phyloP scores from a whole-genome alignment of 192 early-diverging fungal species.

The Coemansia sp. region DNA sequence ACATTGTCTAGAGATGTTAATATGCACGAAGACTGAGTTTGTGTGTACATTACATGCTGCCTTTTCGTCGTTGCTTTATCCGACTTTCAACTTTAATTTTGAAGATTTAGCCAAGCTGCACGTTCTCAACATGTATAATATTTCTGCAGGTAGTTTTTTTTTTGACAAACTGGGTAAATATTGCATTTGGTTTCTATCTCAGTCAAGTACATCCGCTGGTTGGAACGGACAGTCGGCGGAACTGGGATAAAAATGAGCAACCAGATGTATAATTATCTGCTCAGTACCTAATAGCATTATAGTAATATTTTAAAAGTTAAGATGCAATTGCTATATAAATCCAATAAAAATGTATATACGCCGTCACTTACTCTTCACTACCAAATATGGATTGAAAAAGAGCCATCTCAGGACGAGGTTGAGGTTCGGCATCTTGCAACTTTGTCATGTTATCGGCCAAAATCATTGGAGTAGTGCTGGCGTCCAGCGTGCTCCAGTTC shows the following conservation, averaged over 20 bases:
- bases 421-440: neutral
- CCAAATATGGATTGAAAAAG: constrained; percentile 38
- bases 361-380: neutral
- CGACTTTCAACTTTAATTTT: too few relatives aligned
- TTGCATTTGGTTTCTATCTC: constrained; percentile 68
- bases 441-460: neutral
- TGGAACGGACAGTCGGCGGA: constrained; percentile 76
- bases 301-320: too few relatives aligned
- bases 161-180: constrained; percentile 74
- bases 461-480: neutral
- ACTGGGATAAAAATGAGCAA: constrained; percentile 72
- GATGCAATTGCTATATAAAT: too few relatives aligned
- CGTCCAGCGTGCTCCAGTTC: neutral
- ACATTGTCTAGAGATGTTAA: constrained; percentile 58
- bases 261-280: constrained; percentile 71
- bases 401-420: constrained; percentile 18
- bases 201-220: constrained; percentile 66
- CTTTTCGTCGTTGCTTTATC: constrained; percentile 74
- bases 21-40: constrained; percentile 86
- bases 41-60: constrained; percentile 82
- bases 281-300: constrained; percentile 64
- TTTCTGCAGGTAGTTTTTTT: constrained; percentile 79
- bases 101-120: constrained; percentile 59
- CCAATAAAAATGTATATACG: neutral
- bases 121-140: constrained; percentile 69